Evolutionary conservation across 495 filamentous ascomycete genomes (phyloP).

Genomic region (Wilcoxina mikolae): DNA sequence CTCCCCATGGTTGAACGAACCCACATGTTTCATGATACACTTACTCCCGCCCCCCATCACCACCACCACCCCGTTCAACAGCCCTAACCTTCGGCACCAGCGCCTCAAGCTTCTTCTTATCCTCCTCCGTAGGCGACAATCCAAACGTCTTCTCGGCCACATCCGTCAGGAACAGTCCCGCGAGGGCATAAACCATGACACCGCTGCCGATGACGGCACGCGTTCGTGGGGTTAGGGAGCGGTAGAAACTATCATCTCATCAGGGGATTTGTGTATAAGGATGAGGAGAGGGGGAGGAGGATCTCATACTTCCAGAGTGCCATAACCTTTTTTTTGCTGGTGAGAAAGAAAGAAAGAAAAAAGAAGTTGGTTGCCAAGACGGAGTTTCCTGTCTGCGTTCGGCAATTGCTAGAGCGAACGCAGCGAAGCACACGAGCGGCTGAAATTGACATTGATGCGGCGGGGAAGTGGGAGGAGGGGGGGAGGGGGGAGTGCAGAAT

Average conservation of each 20-base stretch:
- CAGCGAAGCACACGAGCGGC: too few species aligned
- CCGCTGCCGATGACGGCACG: constrained; percentile 49
- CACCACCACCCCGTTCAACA: constrained; percentile 27
- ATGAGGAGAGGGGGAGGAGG: too few species aligned
- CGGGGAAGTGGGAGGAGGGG: neutral
- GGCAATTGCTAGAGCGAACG: too few species aligned
- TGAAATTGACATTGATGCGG: too few species aligned
- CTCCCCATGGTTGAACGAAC: too few species aligned
- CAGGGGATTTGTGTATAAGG: too few species aligned
- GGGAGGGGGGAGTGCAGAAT: neutral
- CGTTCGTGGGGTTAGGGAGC: constrained; percentile 43
- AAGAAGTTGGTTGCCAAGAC: too few species aligned
- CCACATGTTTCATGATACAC: too few species aligned
- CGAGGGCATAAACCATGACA: constrained; percentile 48
- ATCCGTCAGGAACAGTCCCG: constrained; percentile 45
- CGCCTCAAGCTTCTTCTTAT: constrained; percentile 42
- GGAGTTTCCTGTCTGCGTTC: too few species aligned
- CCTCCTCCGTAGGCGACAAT: constrained; percentile 45
- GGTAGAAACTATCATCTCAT: constrained; percentile 37
- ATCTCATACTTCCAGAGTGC: neutral
- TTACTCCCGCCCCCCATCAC: neutral
- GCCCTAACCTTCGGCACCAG: constrained; percentile 38
- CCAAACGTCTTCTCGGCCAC: constrained; percentile 48
- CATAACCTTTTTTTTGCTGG: too few species aligned
- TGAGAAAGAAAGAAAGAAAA: too few species aligned